These are phyloP conservation scores for Cyberlindnera mississippiensis DNA, from an alignment of 805 yeast genomes.

Conservation along the genomic window DNA sequence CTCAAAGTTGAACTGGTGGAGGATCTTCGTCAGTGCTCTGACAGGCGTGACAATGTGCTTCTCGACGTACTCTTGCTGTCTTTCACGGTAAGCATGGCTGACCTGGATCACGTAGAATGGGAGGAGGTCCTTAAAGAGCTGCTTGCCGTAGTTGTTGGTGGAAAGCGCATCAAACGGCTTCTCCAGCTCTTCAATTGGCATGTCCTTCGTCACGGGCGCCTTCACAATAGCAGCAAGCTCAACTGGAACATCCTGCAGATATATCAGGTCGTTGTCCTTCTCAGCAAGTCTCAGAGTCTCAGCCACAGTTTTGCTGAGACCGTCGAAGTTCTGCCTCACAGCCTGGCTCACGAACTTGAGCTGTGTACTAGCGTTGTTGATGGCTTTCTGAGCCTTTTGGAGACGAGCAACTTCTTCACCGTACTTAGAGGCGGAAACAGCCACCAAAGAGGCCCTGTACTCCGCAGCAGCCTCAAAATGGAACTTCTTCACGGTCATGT, in stretches of 20 bases:
- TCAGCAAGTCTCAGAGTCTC: constrained; percentile 52
- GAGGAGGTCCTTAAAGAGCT: constrained; percentile 55
- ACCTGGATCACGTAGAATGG: constrained; percentile 66
- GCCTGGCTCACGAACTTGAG: constrained; percentile 39
- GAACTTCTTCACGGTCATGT: constrained; percentile 49
- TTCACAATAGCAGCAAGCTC: constrained; percentile 41
- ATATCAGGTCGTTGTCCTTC: constrained; percentile 78
- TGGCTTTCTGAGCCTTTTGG: constrained; percentile 36
- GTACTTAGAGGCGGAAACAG: constrained; percentile 47
- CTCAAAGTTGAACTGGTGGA: constrained; percentile 42
- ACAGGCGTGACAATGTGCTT: constrained; percentile 46
- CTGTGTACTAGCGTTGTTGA: constrained; percentile 35
- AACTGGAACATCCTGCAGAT: constrained; percentile 61
- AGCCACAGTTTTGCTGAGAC: constrained; percentile 43
- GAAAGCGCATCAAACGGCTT: constrained; percentile 28
- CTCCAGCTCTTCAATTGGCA: constrained; percentile 35
- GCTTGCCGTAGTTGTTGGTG: constrained; percentile 23
- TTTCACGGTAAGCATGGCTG: constrained; percentile 63
- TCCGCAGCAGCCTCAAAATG: constrained; percentile 74
- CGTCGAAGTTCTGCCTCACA: constrained; percentile 49
- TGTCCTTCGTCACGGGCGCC: constrained; percentile 54
- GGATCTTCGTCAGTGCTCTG: constrained; percentile 39
- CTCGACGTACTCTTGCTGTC: constrained; percentile 51
- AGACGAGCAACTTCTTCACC: constrained; percentile 72
- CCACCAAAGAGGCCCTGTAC: constrained; percentile 52